These are phyloP conservation scores for Psidium guajava DNA, from an alignment of 345 rosid species.

Conservation along the genomic window DNA sequence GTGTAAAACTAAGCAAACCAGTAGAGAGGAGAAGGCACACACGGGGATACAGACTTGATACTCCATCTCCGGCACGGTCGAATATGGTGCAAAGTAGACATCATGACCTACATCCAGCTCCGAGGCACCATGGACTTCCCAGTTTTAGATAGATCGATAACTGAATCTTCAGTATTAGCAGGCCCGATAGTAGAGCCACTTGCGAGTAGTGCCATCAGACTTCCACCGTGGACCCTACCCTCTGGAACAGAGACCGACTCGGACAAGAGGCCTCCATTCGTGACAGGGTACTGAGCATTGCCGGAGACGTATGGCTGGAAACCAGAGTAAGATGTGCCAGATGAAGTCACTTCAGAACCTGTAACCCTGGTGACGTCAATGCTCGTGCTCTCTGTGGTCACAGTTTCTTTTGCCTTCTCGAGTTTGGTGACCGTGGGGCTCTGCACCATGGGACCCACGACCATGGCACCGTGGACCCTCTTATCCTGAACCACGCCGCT, in stretches of 20 bases:
- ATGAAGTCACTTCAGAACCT: slow-evolving; percentile 22
- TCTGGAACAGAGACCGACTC: slow-evolving; percentile 43
- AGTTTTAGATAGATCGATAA: slow-evolving; percentile 1
- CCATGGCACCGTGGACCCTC: slow-evolving; percentile 81
- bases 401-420: slow-evolving; percentile 48
- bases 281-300: slow-evolving; percentile 4
- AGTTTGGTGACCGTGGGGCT: slow-evolving; percentile 29
- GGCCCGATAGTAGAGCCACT: slow-evolving; percentile 31
- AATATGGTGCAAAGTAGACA: neutral
- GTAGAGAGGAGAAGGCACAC: neutral
- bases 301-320: slow-evolving; percentile 18
- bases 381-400: slow-evolving; percentile 41
- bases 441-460: slow-evolving; percentile 38
- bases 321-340: slow-evolving; percentile 16
- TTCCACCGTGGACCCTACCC: slow-evolving; percentile 98
- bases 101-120: neutral
- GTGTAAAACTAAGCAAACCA: neutral
- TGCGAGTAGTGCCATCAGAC: slow-evolving; percentile 65
- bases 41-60: neutral
- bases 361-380: slow-evolving; percentile 24
- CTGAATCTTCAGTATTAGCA: slow-evolving; percentile 7
- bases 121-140: neutral
- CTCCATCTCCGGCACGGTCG: neutral
- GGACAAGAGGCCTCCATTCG: slow-evolving; percentile 14
- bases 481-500: slow-evolving; percentile 70